These are phyloP conservation scores for Salix koriyanagi DNA, from an alignment of 345 rosid genomes.

Conservation along the genomic window DNA sequence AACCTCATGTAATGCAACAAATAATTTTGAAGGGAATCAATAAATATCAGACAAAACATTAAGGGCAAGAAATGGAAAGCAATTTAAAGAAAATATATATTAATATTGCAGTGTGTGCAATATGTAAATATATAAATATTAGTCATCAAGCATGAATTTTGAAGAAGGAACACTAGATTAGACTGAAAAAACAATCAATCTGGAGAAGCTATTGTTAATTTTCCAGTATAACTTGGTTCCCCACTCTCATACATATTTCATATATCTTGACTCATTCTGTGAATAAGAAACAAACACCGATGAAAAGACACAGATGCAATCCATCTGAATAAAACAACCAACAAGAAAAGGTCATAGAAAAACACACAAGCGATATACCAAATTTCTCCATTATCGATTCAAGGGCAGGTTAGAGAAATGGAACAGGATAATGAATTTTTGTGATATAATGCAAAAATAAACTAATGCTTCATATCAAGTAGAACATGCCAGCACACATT, in stretches of 20 bases:
- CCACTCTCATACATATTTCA: background rate
- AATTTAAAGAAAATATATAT: background rate
- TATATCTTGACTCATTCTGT: background rate
- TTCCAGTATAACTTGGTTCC: background rate
- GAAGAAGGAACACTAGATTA: background rate
- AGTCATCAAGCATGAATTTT: background rate
- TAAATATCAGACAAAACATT: background rate
- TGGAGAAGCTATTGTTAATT: background rate
- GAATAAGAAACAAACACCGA: background rate
- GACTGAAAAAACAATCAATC: background rate
- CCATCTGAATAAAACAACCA: background rate
- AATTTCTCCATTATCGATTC: background rate
- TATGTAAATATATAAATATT: background rate
- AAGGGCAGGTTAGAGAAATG: background rate
- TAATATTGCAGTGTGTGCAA: background rate
- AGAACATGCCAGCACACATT: slow-evolving; percentile 14
- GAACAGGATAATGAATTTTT: background rate
- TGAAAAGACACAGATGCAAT: background rate
- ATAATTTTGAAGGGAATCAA: background rate
- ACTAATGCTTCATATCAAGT: background rate
- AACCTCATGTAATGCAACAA: background rate
- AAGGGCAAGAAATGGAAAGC: background rate
- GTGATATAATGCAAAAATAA: background rate
- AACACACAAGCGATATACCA: background rate
- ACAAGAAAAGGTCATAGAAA: background rate